Conservation (phyloP, 2,329 filamentous ascomycete genomes). For the Sarocladium brachiariae region DNA sequence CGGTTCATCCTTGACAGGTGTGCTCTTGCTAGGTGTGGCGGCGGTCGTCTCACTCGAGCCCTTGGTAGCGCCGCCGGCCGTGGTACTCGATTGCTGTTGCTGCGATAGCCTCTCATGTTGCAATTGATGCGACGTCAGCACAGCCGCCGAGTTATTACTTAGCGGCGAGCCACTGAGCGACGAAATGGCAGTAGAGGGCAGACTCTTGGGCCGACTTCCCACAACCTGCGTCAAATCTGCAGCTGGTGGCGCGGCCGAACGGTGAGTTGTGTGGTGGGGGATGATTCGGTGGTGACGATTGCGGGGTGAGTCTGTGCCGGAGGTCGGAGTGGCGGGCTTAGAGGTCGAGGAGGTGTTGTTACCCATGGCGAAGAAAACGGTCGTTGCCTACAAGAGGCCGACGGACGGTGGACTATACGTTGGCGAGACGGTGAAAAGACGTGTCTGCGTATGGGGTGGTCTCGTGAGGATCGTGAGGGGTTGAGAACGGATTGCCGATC, state of each 20-base stretch:
- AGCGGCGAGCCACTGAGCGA: constrained; percentile 42
- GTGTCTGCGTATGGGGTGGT: too few relatives aligned
- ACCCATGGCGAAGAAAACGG: constrained; percentile 21
- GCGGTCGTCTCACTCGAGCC: not conserved
- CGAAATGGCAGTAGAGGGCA: constrained; percentile 42
- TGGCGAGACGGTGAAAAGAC: not conserved
- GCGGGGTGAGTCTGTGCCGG: constrained; percentile 12
- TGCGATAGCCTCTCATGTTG: not conserved
- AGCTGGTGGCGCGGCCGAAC: constrained; percentile 54
- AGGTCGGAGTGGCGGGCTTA: constrained; percentile 25
- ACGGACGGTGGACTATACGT: not conserved
- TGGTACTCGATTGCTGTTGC: not conserved
- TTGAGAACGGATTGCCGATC: too few relatives aligned
- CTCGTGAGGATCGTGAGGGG: too few relatives aligned
- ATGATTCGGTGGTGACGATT: constrained; percentile 42
- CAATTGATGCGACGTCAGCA: not conserved
- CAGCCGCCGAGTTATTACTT: constrained; percentile 23
- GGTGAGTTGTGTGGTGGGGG: constrained; percentile 46
- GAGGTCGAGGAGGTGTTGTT: constrained; percentile 28
- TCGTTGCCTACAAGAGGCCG: constrained; percentile 7
- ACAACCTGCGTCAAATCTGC: constrained; percentile 49
- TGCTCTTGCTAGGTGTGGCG: not conserved
- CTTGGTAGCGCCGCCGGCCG: not conserved
- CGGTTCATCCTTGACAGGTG: constrained; percentile 25
- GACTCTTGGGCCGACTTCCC: constrained; percentile 37